Conservation (phyloP, 768 basidiomycete species). For the Ramaria sp. region DNA sequence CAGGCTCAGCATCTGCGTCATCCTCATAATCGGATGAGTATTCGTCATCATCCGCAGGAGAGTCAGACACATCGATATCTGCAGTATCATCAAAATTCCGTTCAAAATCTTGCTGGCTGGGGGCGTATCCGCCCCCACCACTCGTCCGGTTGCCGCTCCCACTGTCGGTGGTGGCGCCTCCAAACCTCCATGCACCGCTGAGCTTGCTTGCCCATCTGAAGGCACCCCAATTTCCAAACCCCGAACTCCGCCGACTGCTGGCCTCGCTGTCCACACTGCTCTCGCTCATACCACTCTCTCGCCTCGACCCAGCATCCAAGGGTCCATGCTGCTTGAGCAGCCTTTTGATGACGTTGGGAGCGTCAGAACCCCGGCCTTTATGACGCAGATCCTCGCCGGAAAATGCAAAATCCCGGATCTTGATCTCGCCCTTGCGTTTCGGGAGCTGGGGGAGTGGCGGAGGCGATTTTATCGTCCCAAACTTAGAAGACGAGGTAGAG, state of each 20-base stretch:
- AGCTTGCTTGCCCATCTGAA: slow-evolving; percentile 28
- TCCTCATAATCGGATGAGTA: slow-evolving; percentile 11
- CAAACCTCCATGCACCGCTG: slow-evolving; percentile 19
- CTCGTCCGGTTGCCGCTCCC: neutral
- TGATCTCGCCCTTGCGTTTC: slow-evolving; percentile 19
- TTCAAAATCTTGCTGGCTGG: slow-evolving; percentile 34
- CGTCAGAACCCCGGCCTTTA: slow-evolving; percentile 29
- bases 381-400: slow-evolving; percentile 32
- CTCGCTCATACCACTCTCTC: neutral
- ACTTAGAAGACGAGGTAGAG: neutral
- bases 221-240: slow-evolving; percentile 22
- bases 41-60: slow-evolving; percentile 17
- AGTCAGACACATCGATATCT: slow-evolving; percentile 17
- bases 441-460: slow-evolving; percentile 3
- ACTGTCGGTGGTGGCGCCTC: slow-evolving; percentile 2
- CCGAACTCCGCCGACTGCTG: slow-evolving; percentile 22
- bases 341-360: slow-evolving; percentile 19
- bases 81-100: slow-evolving; percentile 32
- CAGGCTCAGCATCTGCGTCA: slow-evolving; percentile 15
- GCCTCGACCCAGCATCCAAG: neutral
- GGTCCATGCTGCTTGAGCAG: slow-evolving; percentile 20
- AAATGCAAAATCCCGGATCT: slow-evolving; percentile 43
- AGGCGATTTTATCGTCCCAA: slow-evolving; percentile 4
- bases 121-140: slow-evolving; percentile 14
- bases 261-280: slow-evolving; percentile 12